phyloP scores from a whole-genome alignment of 1,284 basidiomycete species.

The Kwoniella shivajii region DNA sequence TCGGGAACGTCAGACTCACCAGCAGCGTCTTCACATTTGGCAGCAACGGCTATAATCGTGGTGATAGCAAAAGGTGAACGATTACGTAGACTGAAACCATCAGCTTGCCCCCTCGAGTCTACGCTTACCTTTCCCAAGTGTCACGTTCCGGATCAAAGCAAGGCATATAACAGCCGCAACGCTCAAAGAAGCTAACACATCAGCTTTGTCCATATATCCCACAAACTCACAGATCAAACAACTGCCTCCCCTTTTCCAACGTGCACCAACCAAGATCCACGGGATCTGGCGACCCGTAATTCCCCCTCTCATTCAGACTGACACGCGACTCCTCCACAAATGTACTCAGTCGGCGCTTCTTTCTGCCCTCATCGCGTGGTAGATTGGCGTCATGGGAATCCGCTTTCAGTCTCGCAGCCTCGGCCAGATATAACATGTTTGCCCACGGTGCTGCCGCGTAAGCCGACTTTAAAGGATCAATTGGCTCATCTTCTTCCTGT shows the following conservation, averaged over 20 bases:
- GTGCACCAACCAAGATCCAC: slow-evolving; percentile 63
- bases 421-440: slow-evolving; percentile 51
- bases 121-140: slow-evolving; percentile 65
- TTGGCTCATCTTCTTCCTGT: slow-evolving; percentile 41
- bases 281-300: slow-evolving; percentile 38
- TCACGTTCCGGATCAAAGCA: slow-evolving; percentile 76
- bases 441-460: slow-evolving; percentile 39
- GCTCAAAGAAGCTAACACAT: slow-evolving; percentile 59
- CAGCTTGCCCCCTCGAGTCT: neutral
- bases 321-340: too few relatives aligned
- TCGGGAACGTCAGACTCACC: slow-evolving; percentile 3
- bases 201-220: neutral
- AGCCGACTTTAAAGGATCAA: slow-evolving; percentile 34
- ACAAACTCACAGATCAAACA: slow-evolving; percentile 65
- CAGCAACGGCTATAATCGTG: slow-evolving; percentile 81
- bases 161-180: slow-evolving; percentile 81
- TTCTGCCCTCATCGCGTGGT: too few relatives aligned
- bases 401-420: slow-evolving; percentile 48
- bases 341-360: too few relatives aligned
- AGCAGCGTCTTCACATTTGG: slow-evolving; percentile 78
- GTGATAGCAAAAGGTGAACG: slow-evolving; percentile 56
- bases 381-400: slow-evolving; percentile 26
- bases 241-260: slow-evolving; percentile 71
- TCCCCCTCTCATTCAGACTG: slow-evolving; percentile 26
- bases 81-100: slow-evolving; percentile 50